A percentile compares a stretch with the other conserved stretches of the same genome.
Evolutionary conservation across 139 green algal genomes (phyloP).

Genomic region (Yamagishiella unicocca): DNA sequence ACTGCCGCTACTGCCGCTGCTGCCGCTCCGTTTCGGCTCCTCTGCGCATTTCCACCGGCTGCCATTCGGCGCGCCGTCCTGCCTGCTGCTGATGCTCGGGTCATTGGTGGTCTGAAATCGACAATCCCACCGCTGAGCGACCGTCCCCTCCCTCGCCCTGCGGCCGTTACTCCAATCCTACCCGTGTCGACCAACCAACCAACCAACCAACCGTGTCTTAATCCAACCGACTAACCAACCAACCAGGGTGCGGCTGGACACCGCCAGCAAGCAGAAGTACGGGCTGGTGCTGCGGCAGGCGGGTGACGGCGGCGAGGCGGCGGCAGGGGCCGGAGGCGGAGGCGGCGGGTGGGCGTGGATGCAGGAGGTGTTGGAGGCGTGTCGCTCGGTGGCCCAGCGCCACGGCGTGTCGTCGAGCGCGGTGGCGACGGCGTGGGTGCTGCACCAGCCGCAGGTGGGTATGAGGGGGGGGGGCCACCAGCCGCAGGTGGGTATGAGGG

Average conservation of each 20-base stretch:
- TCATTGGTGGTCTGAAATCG: no score
- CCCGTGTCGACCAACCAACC: no score
- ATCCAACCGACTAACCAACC: no score
- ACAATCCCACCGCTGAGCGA: no score
- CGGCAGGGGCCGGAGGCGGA: background rate
- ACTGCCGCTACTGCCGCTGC: no score
- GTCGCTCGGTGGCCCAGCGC: constrained; percentile 65
- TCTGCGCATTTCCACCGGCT: no score
- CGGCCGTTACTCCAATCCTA: no score
- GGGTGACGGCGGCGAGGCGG: background rate
- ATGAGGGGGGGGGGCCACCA: background rate
- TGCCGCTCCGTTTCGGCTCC: no score
- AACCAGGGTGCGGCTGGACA: constrained; percentile 51
- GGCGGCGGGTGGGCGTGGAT: constrained; percentile 76
- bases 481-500: no score
- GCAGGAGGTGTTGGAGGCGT: constrained; percentile 66
- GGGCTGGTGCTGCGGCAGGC: constrained; percentile 66
- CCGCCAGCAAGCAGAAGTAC: constrained; percentile 77
- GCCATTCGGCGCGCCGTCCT: no score
- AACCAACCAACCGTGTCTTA: background rate
- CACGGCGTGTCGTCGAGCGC: constrained; percentile 17
- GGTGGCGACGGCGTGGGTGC: constrained; percentile 75
- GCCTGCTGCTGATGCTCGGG: no score
- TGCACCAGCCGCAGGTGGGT: constrained; percentile 69
- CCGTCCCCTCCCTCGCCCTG: no score